A percentile compares a stretch with the other conserved stretches of the same genome.
phyloP scores from a whole-genome alignment of 73 alveolate species.

The Paramecium caudatum region DNA sequence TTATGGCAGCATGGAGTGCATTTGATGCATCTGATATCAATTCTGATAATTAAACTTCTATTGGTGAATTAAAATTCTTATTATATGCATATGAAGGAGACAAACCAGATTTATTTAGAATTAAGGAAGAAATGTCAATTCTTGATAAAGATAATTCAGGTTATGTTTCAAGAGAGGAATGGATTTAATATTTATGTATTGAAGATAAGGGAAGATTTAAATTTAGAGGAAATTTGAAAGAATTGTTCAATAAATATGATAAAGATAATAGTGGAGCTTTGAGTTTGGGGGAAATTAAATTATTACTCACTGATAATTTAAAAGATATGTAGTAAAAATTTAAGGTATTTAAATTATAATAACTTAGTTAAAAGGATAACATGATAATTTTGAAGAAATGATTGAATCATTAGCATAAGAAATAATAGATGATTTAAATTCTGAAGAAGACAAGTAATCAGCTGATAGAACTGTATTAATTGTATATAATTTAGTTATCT shows the following conservation, averaged over 20 bases:
- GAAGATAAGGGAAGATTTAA: constrained; percentile 25
- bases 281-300: constrained; percentile 8
- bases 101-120: constrained; percentile 69
- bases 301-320: constrained; percentile 55
- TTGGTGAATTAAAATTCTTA: constrained; percentile 63
- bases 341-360: neutral
- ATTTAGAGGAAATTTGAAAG: constrained; percentile 71
- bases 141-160: constrained; percentile 73
- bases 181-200: constrained; percentile 74
- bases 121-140: constrained; percentile 66
- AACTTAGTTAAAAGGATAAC: constrained; percentile 63
- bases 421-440: constrained; percentile 57
- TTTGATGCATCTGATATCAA: constrained; percentile 77
- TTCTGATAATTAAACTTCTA: constrained; percentile 63
- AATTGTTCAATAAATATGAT: constrained; percentile 65
- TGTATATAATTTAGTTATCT: neutral
- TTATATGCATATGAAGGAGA: constrained; percentile 79
- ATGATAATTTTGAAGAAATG: constrained; percentile 73
- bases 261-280: constrained; percentile 75
- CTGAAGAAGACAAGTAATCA: constrained; percentile 51
- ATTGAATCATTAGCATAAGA: constrained; percentile 46
- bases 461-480: constrained; percentile 49
- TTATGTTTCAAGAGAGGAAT: constrained; percentile 75
- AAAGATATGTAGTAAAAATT: constrained; percentile 33
- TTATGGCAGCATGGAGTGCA: constrained; percentile 76